Conservation (phyloP, 2,329 filamentous ascomycete genomes). For the Sporothrix variecibatus region DNA sequence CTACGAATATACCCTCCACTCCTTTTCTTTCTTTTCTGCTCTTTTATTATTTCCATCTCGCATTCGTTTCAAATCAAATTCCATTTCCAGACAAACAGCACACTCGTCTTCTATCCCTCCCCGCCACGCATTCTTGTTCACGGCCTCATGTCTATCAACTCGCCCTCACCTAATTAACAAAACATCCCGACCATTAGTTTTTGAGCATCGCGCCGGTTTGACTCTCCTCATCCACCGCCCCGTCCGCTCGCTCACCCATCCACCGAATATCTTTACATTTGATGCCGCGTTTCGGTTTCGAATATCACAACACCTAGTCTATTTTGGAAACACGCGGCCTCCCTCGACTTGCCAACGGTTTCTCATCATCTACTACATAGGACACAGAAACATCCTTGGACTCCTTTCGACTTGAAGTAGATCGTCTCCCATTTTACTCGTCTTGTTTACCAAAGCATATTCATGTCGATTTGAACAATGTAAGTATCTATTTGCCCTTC, state of each 20-base stretch:
- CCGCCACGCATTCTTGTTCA: neutral
- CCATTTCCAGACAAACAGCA: neutral
- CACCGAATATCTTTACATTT: neutral
- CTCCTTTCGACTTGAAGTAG: neutral
- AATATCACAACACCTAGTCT: neutral
- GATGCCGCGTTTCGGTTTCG: neutral
- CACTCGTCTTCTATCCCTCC: neutral
- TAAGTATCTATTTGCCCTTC: neutral
- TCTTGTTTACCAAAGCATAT: neutral
- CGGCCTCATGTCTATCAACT: conserved; percentile 1
- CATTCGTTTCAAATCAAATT: conserved; percentile 13
- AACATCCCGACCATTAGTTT: neutral
- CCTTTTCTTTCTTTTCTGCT: neutral
- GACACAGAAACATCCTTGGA: neutral
- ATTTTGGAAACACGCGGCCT: neutral
- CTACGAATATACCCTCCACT: conserved; percentile 6
- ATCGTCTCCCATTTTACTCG: neutral
- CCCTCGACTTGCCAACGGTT: conserved; percentile 9
- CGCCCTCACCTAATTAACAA: conserved; percentile 6
- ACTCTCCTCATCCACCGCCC: neutral
- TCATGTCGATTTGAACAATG: neutral
- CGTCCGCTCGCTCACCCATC: conserved; percentile 2
- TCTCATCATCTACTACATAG: conserved; percentile 16
- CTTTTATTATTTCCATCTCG: neutral
- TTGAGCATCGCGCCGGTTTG: conserved; percentile 15